phyloP scores from a whole-genome alignment of 1,284 basidiomycete species.

The Moniliophthora roreri region DNA sequence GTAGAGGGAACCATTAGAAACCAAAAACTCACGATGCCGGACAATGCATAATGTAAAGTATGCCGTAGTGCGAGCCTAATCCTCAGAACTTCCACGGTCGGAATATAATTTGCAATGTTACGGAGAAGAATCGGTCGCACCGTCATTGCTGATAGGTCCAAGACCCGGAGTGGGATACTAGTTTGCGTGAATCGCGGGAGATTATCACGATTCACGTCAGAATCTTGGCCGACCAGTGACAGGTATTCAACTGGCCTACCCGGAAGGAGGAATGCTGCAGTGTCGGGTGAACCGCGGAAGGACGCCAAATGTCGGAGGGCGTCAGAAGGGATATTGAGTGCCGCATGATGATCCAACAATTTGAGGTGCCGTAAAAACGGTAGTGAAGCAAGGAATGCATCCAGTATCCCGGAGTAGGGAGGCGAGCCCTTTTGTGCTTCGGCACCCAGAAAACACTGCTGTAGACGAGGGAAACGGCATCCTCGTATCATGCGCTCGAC shows the following conservation, averaged over 20 bases:
- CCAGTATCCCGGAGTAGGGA: constrained; percentile 40
- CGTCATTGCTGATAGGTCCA: constrained; percentile 61
- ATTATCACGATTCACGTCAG: constrained; percentile 49
- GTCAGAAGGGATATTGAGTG: constrained; percentile 34
- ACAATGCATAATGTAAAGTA: constrained; percentile 61
- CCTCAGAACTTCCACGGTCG: constrained; percentile 47
- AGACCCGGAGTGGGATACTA: constrained; percentile 43
- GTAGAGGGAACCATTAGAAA: constrained; percentile 4
- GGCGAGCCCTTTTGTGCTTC: constrained; percentile 41
- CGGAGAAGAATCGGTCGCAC: constrained; percentile 56
- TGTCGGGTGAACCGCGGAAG: constrained; percentile 58
- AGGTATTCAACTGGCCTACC: constrained; percentile 56
- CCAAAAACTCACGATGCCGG: constrained; percentile 57
- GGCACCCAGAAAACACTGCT: constrained; percentile 51
- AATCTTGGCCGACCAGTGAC: constrained; percentile 55
- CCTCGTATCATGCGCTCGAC: constrained; percentile 39
- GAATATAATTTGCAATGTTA: constrained; percentile 52
- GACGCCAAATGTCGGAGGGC: constrained; percentile 46
- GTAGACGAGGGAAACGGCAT: constrained; percentile 40
- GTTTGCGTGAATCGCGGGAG: constrained; percentile 49
- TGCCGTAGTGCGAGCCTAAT: constrained; percentile 62
- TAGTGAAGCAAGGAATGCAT: constrained; percentile 42
- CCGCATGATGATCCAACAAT: constrained; percentile 45
- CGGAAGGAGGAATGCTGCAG: constrained; percentile 58
- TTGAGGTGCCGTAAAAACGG: constrained; percentile 47